Base-by-base conservation (phyloP, 306 rosid genomes). In the Vigna trinervia region DNA sequence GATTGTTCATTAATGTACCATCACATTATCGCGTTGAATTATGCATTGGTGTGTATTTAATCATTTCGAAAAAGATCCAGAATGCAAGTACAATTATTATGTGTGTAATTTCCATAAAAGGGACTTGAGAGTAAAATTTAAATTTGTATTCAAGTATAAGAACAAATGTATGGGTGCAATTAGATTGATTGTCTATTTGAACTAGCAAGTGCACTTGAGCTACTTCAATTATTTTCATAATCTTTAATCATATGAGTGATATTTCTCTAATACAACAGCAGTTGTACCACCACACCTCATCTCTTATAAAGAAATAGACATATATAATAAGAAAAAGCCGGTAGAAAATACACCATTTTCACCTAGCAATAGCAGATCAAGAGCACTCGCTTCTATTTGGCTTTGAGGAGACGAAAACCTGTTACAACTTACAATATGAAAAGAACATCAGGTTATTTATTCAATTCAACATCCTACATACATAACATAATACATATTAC, bases 371-470 rank as follows among this genome's bases (percentile, higher is more conserved):
- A 6, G 19, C 71, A 38, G n/a, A 75, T 60, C 80, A 80, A n/a
- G 83, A 61, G 59, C 83, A 78, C 75, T 87, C 91, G 52, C 91
- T 85, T 78, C 92, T 77, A 77, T 82, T 88, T 36, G 89, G 88
- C 80, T 88, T 82, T 17, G 83, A 58, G 5, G 89, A 84, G 1
- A 73, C 62, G 15, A 81, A 66, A 20, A 60, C 87, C 87, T 88
- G 57, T 52, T 54, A 52, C 61, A 62, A 86, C 13, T 60, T 60
- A 34, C 2, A 32, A 7, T 41, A 60, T 60, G 1, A 23, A 39
- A 28, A 19, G 43, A 43, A 54, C 36, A 8, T 17, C 45, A 64
- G 19, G 5, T 12, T 51, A 17, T 32, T 5, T 59, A 15, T 12
- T 57, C 4, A n/a, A 26, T 60, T 61, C 12, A 26, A 26, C 10